Evolutionary conservation across 441 rosid genomes (phyloP).

Genomic region (Jatropha multifida): DNA sequence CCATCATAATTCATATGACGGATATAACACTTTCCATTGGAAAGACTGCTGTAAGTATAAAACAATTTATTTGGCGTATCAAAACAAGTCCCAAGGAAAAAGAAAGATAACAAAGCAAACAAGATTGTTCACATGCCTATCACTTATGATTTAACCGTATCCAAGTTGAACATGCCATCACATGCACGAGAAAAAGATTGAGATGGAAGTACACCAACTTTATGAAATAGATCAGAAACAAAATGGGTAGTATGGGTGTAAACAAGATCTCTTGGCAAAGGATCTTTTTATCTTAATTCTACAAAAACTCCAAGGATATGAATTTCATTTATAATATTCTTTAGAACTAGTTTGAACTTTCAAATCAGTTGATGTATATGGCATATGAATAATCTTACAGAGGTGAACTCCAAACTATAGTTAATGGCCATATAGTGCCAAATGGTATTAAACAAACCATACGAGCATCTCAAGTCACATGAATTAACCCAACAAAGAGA

Average conservation of each 20-base stretch:
- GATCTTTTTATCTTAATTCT: neutral
- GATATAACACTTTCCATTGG: neutral
- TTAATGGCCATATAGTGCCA: neutral
- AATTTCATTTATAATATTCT: neutral
- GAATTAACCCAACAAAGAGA: neutral
- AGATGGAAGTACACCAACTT: neutral
- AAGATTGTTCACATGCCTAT: neutral
- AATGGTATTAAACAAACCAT: neutral
- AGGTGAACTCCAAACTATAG: neutral
- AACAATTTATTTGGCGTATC: too few species aligned
- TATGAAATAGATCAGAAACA: neutral
- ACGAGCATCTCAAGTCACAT: neutral
- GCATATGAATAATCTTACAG: neutral
- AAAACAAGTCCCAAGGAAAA: neutral
- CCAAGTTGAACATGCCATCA: slow-evolving; percentile 1
- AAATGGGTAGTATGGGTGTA: neutral
- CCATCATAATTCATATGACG: slow-evolving; percentile 3
- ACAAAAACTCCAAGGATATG: neutral
- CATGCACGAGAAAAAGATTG: neutral
- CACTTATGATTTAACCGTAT: neutral
- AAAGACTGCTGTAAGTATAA: neutral
- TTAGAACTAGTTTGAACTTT: neutral
- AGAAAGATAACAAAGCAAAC: neutral
- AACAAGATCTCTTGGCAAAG: neutral
- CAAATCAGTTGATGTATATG: neutral